phyloP scores from a whole-genome alignment of 1,139 yeast species.

The Yamadazyma dushanensis region DNA sequence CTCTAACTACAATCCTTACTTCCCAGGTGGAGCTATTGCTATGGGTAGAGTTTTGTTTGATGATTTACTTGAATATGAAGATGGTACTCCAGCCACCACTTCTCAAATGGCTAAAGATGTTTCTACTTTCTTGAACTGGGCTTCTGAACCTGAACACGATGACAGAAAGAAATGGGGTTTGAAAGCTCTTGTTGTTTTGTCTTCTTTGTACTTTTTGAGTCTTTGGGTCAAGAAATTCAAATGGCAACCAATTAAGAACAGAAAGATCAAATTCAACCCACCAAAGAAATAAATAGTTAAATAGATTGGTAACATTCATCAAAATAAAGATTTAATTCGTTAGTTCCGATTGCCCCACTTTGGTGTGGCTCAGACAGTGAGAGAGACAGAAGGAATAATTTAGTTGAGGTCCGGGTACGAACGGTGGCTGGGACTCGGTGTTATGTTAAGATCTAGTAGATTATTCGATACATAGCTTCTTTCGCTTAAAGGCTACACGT shows the following conservation, averaged over 20 bases:
- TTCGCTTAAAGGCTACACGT: too few species aligned
- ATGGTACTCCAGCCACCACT: conserved; percentile 97
- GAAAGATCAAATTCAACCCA: conserved; percentile 92
- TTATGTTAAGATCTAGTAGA: too few species aligned
- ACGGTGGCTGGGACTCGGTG: too few species aligned
- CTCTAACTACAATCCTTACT: conserved; percentile 96
- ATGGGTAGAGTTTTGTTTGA: conserved; percentile 98
- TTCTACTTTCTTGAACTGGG: conserved; percentile 94
- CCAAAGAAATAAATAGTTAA: conserved; percentile 43
- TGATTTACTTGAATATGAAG: conserved; percentile 96
- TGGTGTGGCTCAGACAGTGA: too few species aligned
- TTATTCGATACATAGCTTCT: too few species aligned
- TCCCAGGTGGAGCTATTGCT: conserved; percentile 99
- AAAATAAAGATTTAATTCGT: conserved; percentile 1
- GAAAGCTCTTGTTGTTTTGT: conserved; percentile 81
- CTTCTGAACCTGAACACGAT: conserved; percentile 98
- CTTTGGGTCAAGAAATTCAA: conserved; percentile 97
- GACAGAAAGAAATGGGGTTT: conserved; percentile 97
- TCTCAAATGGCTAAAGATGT: conserved; percentile 99
- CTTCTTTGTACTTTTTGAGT: conserved; percentile 78
- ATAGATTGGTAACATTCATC: background rate
- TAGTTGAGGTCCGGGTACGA: too few species aligned
- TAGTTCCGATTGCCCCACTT: too few species aligned
- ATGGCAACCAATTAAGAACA: conserved; percentile 94
- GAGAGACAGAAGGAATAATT: too few species aligned